Conservation (phyloP, 352 stramenopile genomes). For the Thalassiosira pacifica region DNA sequence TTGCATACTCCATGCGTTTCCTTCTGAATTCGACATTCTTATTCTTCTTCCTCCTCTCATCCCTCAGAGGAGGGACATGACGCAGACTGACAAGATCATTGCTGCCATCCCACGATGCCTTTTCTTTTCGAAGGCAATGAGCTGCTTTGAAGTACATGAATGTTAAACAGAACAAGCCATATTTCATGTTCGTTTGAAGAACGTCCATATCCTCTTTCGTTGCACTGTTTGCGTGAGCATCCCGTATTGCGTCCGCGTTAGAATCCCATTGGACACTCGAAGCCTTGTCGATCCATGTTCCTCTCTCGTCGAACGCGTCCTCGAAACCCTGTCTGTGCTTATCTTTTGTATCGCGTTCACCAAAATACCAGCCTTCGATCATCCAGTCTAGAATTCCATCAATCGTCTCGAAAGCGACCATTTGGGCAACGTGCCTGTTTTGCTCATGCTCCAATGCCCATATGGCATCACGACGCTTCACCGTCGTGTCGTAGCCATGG, state of each 20-base stretch:
- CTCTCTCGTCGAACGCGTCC: constrained; percentile 35
- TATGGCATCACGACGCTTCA: constrained; percentile 86
- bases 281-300: constrained; percentile 43
- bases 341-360: constrained; percentile 87
- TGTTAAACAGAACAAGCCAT: constrained; percentile 97
- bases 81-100: constrained; percentile 50
- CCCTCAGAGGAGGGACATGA: constrained; percentile 21
- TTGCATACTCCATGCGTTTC: constrained; percentile 55
- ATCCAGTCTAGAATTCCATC: constrained; percentile 94
- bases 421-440: constrained; percentile 89
- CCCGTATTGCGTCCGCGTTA: constrained; percentile 37
- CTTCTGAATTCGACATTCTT: constrained; percentile 54
- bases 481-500: constrained; percentile 91
- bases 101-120: constrained; percentile 82
- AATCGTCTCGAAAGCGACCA: constrained; percentile 91
- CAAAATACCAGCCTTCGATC: constrained; percentile 97
- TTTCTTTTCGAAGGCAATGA: constrained; percentile 90
- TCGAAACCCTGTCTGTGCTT: constrained; percentile 16
- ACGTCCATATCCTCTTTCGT: constrained; percentile 83
- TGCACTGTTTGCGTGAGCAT: constrained; percentile 29
- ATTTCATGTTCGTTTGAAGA: constrained; percentile 93
- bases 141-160: constrained; percentile 96
- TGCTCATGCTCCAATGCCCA: constrained; percentile 90
- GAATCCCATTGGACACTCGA: constrained; percentile 41
- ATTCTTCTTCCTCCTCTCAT: constrained; percentile 69